Evolutionary conservation across 768 basidiomycete genomes (phyloP).

Genomic region (Collybiopsis luxurians): DNA sequence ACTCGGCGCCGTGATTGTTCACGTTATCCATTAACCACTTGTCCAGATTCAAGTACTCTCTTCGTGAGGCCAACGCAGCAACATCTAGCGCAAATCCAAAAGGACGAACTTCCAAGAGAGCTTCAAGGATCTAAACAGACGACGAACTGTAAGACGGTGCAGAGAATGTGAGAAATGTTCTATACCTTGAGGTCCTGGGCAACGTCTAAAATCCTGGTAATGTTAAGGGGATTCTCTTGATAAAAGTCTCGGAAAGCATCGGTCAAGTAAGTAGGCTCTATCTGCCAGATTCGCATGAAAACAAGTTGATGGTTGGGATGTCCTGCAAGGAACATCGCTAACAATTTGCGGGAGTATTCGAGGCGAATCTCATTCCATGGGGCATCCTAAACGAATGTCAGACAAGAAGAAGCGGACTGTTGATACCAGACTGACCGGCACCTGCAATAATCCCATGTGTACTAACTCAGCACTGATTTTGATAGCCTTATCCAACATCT

Average conservation of each 20-base stretch:
- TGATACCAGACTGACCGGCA: slow-evolving; percentile 59
- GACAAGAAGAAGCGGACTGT: slow-evolving; percentile 3
- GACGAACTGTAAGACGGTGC: background rate
- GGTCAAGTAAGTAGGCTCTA: slow-evolving; percentile 81
- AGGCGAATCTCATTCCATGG: slow-evolving; percentile 85
- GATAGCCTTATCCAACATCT: slow-evolving; percentile 92
- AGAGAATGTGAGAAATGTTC: slow-evolving; percentile 2
- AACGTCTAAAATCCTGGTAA: slow-evolving; percentile 92
- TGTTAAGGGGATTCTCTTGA: slow-evolving; percentile 87
- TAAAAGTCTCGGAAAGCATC: slow-evolving; percentile 91
- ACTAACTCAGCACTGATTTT: slow-evolving; percentile 94
- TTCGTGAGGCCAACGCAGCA: slow-evolving; percentile 87
- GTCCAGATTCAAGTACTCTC: slow-evolving; percentile 93
- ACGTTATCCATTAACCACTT: slow-evolving; percentile 95
- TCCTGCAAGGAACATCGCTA: slow-evolving; percentile 87
- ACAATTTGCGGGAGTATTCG: slow-evolving; percentile 83
- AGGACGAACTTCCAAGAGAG: slow-evolving; percentile 86
- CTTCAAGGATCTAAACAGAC: slow-evolving; percentile 77
- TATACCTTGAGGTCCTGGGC: slow-evolving; percentile 91
- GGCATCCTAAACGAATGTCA: slow-evolving; percentile 48
- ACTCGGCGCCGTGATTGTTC: slow-evolving; percentile 75
- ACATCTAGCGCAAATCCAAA: slow-evolving; percentile 92
- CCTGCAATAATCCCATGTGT: slow-evolving; percentile 88
- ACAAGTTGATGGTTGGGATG: slow-evolving; percentile 96
- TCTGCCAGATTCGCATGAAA: slow-evolving; percentile 95